Evolutionary conservation across 2,329 filamentous ascomycete species (phyloP).

Genomic region (Trichoderma sp.): DNA sequence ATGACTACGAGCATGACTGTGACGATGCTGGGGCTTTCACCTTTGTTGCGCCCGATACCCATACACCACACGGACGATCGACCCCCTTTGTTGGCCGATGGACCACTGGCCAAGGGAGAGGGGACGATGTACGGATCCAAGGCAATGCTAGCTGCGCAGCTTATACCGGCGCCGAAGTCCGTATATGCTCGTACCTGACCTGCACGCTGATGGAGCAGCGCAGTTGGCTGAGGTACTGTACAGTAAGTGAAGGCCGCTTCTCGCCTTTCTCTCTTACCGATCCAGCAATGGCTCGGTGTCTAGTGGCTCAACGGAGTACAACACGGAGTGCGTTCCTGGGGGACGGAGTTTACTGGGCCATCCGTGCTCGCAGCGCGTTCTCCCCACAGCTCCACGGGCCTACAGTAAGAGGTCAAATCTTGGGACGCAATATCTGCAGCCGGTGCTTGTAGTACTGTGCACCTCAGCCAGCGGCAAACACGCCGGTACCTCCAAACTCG

Average conservation of each 20-base stretch:
- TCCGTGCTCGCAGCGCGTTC: background rate
- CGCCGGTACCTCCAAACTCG: background rate
- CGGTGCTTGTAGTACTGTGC: background rate
- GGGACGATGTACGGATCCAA: background rate
- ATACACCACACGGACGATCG: background rate
- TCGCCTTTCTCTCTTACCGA: background rate
- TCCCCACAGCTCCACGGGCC: background rate
- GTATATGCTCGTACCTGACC: background rate
- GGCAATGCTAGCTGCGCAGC: background rate
- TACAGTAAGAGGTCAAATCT: background rate
- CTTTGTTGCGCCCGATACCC: background rate
- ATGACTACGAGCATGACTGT: background rate
- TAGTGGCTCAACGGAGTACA: background rate
- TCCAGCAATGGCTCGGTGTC: background rate
- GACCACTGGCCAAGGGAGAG: background rate
- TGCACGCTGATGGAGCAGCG: background rate
- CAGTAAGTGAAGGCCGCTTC: background rate
- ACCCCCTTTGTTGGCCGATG: constrained; percentile 12
- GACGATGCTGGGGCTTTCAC: background rate
- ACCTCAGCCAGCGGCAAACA: background rate
- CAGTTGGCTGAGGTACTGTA: background rate
- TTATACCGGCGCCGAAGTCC: background rate
- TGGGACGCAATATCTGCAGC: background rate
- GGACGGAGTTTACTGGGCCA: background rate
- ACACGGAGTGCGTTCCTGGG: background rate